These are phyloP conservation scores for Monosporascus sp. DNA, from an alignment of 2,329 filamentous ascomycete species.

Conservation along the genomic window DNA sequence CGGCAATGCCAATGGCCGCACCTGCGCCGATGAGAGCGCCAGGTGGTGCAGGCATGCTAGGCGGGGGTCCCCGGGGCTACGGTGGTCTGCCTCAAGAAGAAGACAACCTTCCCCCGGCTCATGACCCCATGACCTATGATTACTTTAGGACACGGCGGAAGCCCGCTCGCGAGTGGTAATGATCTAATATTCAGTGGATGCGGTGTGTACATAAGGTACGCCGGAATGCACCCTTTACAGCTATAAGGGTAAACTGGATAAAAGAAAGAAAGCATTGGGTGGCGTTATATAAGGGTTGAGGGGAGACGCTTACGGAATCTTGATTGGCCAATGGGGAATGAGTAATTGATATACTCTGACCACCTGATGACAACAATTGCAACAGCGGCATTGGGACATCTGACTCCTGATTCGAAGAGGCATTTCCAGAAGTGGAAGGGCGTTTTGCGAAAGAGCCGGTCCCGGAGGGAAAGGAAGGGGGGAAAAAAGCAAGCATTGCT, in stretches of 20 bases:
- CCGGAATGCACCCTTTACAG: neutral
- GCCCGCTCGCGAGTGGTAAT: neutral
- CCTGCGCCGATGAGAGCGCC: conserved; percentile 23
- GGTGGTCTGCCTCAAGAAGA: conserved; percentile 54
- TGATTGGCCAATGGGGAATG: no score
- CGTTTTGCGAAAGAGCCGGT: no score
- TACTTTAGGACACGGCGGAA: conserved; percentile 41
- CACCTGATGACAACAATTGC: no score
- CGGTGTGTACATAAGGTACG: neutral
- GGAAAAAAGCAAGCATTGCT: no score
- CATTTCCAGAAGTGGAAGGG: no score
- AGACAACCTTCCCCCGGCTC: conserved; percentile 25
- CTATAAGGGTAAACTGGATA: neutral
- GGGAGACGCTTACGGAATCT: no score
- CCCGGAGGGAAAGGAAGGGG: no score
- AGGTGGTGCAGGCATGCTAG: conserved; percentile 42
- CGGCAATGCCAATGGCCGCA: conserved; percentile 41
- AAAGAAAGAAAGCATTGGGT: neutral
- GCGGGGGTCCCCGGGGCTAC: conserved; percentile 55
- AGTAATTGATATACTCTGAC: no score
- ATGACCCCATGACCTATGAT: conserved; percentile 49
- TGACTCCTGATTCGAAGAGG: no score
- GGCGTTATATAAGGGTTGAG: neutral
- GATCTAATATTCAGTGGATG: neutral
- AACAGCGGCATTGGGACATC: no score